Conservation (phyloP, 495 filamentous ascomycete genomes). For the Aspergillus kassunensis region DNA sequence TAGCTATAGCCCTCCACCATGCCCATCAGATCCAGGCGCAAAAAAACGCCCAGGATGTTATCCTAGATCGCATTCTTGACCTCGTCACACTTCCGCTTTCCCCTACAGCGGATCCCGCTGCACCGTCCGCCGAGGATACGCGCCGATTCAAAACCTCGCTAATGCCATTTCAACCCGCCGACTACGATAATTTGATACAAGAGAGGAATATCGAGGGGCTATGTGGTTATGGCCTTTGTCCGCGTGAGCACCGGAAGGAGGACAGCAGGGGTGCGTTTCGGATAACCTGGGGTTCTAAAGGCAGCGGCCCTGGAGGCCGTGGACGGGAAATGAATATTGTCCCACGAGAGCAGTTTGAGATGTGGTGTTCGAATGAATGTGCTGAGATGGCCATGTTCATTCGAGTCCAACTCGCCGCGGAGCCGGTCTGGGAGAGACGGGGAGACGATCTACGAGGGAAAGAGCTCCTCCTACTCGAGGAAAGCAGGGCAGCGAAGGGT, state of each 20-base stretch:
- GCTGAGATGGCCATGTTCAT: conserved; percentile 75
- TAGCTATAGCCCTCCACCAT: conserved; percentile 69
- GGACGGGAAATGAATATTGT: conserved; percentile 55
- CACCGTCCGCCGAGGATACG: conserved; percentile 55
- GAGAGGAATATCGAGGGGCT: conserved; percentile 76
- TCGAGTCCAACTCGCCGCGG: conserved; percentile 76
- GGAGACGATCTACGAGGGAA: conserved; percentile 34
- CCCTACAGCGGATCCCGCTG: conserved; percentile 49
- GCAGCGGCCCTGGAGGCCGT: conserved; percentile 48
- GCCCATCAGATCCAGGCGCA: conserved; percentile 73
- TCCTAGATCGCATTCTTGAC: conserved; percentile 64
- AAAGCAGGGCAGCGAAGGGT: conserved; percentile 25
- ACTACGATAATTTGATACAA: conserved; percentile 81
- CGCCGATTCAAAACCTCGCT: conserved; percentile 55
- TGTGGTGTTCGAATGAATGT: conserved; percentile 84
- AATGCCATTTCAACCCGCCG: conserved; percentile 69
- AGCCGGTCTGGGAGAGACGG: conserved; percentile 70
- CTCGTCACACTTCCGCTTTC: conserved; percentile 59
- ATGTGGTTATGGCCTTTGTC: conserved; percentile 84
- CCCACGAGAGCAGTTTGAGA: conserved; percentile 64
- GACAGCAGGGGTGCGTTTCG: conserved; percentile 42
- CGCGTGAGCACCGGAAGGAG: conserved; percentile 47
- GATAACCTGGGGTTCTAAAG: conserved; percentile 45
- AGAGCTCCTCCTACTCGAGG: conserved; percentile 54
- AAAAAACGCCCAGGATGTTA: conserved; percentile 66